These are phyloP conservation scores for Parietichytrium sp. DNA, from an alignment of 108 stramenopile genomes.

Conservation along the genomic window DNA sequence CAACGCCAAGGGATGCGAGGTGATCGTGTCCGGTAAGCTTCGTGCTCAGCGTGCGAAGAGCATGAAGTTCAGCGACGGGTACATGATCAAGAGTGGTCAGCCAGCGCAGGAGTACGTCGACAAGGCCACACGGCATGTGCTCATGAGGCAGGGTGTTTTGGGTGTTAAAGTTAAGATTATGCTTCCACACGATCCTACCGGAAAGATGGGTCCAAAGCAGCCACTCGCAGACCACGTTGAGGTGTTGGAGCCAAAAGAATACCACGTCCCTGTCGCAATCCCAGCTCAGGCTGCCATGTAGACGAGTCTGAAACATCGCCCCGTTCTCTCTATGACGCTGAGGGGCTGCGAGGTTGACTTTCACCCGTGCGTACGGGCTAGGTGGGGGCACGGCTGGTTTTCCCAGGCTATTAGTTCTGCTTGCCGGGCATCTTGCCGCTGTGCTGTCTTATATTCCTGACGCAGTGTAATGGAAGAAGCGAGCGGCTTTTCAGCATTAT, in stretches of 20 bases:
- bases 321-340: too few relatives aligned
- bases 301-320: too few relatives aligned
- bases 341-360: too few relatives aligned
- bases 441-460: too few relatives aligned
- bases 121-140: slow-evolving; percentile 94
- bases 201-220: slow-evolving; percentile 57
- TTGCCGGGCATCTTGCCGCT: too few relatives aligned
- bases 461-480: too few relatives aligned
- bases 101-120: slow-evolving; percentile 97
- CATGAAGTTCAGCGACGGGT: slow-evolving; percentile 99
- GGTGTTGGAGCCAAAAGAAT: slow-evolving; percentile 66
- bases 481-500: too few relatives aligned
- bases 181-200: slow-evolving; percentile 95
- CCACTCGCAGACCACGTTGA: slow-evolving; percentile 65
- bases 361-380: too few relatives aligned
- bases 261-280: slow-evolving; percentile 38
- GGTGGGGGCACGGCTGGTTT: too few relatives aligned
- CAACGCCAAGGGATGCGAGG: slow-evolving; percentile 98
- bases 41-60: slow-evolving; percentile 99
- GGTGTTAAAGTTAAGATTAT: slow-evolving; percentile 98
- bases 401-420: too few relatives aligned
- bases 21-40: slow-evolving; percentile 98
- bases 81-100: slow-evolving; percentile 99
- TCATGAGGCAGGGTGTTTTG: slow-evolving; percentile 98
- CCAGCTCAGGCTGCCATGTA: too few relatives aligned